Base-by-base conservation (phyloP, 306 rosid genomes). In the Echinosophora koreensis region DNA sequence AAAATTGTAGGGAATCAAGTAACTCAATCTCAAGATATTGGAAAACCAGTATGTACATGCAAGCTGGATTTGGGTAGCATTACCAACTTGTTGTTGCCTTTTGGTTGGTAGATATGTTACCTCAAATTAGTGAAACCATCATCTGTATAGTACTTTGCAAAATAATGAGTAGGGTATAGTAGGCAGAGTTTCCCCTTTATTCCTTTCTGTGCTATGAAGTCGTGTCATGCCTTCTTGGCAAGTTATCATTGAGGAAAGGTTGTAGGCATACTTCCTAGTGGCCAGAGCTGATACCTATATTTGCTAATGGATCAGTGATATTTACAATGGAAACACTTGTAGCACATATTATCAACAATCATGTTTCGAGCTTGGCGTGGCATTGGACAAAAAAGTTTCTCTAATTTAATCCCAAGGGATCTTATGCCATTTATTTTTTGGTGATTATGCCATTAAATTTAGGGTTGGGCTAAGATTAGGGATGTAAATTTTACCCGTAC, bases 151-250 rank as follows among this genome's bases (percentile, higher is more conserved):
- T 59, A 56, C 54, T 39, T 34, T 70, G 39, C 58, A 15, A 49
- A 42, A 50, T 51, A 18, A 16, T 32, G 16, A 11, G 60, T 44
- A 17, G 51, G 56, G 49, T 14, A 35, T 68, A 39, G 47, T 11
- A 37, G 8, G 66, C 49, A 28, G 15, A 11, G n/a, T 42, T 32
- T 46, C 49, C 47, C 60, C 69, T 60, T 52, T 37, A 0, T 71
- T 37, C 12, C 30, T 18, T 16, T 30, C 0, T 74, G 34, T 60
- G 42, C 3, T 50, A 11, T 49, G 7, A 22, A 30, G 46, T 62
- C 71, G 13, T 76, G 34, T 62, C 71, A 18, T 76, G 34, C 6
- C 73, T 50, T 6, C 7, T 50, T 47, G 71, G 15, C 22, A 62
- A 50, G 61, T 74, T 62, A 13, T 38, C 12, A 60, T n/a, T 13